A percentile compares a stretch with the other conserved stretches of the same genome.
phyloP scores from a whole-genome alignment of 192 early-diverging fungal genomes.

The Coemansia sp. region DNA sequence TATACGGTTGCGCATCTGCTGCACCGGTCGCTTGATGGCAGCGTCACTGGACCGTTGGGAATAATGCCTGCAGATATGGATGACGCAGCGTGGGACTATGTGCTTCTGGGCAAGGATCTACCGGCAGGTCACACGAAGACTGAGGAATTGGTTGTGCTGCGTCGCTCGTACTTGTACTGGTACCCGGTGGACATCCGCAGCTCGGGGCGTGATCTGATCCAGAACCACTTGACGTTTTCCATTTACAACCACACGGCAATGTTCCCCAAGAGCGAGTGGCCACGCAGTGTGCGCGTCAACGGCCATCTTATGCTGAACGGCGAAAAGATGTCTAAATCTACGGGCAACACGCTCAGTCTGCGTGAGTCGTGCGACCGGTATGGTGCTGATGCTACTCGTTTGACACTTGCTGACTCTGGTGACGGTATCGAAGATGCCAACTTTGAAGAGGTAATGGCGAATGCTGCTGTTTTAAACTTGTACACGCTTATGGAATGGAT shows the following conservation, averaged over 20 bases:
- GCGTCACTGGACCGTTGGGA: conserved; percentile 69
- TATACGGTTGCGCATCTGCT: conserved; percentile 95
- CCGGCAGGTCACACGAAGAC: conserved; percentile 57
- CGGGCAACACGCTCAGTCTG: conserved; percentile 92
- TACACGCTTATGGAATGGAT: conserved; percentile 89
- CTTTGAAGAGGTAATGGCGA: conserved; percentile 92
- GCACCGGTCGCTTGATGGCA: conserved; percentile 85
- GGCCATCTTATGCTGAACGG: conserved; percentile 93
- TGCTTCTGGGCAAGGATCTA: conserved; percentile 69
- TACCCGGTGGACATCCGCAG: conserved; percentile 96
- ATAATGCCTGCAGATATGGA: conserved; percentile 86
- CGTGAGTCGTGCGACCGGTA: conserved; percentile 76
- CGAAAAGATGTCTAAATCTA: conserved; percentile 98
- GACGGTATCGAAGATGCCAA: conserved; percentile 98
- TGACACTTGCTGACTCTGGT: conserved; percentile 95
- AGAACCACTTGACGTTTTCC: conserved; percentile 97
- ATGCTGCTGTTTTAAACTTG: conserved; percentile 91
- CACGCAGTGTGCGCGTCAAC: conserved; percentile 80
- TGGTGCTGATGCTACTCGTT: conserved; percentile 94
- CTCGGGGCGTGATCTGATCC: conserved; percentile 95
- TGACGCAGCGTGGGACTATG: conserved; percentile 88
- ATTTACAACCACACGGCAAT: conserved; percentile 95
- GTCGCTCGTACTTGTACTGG: conserved; percentile 94
- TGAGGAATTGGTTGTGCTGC: conserved; percentile 72
- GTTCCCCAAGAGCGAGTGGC: conserved; percentile 92